Conservation (phyloP, 169 alveolate species). For the Pseudocohnilembus persalinus region DNA sequence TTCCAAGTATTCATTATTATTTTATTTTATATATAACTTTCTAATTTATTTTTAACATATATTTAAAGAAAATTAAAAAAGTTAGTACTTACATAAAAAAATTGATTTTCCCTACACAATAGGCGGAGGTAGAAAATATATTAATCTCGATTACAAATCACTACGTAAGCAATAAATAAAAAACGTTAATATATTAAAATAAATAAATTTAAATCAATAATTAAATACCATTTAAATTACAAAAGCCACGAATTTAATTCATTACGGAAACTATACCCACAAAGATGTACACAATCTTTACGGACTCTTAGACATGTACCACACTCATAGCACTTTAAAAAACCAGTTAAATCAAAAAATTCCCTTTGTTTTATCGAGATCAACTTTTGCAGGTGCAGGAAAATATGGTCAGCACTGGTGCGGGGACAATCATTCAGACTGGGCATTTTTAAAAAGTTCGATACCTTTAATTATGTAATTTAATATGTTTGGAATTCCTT, state of each 20-base stretch:
- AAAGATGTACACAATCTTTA: constrained; percentile 63
- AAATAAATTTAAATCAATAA: not conserved
- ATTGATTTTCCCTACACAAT: constrained; percentile 30
- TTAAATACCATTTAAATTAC: not conserved
- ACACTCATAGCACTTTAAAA: constrained; percentile 51
- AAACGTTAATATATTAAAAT: too few relatives aligned
- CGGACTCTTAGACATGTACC: constrained; percentile 58
- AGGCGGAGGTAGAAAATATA: constrained; percentile 20
- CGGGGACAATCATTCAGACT: constrained; percentile 74
- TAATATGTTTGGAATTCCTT: constrained; percentile 77
- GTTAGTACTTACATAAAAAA: not conserved
- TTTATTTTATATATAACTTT: too few relatives aligned
- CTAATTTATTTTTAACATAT: not conserved
- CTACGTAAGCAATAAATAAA: constrained; percentile 20
- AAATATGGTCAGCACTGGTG: constrained; percentile 73
- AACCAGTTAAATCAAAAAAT: constrained; percentile 12
- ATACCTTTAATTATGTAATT: constrained; percentile 51
- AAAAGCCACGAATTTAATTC: constrained; percentile 39
- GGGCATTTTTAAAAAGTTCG: constrained; percentile 49
- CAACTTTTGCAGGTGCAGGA: constrained; percentile 62
- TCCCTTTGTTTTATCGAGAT: constrained; percentile 67
- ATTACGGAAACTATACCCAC: constrained; percentile 46
- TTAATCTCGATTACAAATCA: constrained; percentile 18
- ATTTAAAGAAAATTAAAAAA: not conserved
- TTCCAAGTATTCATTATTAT: too few relatives aligned